phyloP scores from a whole-genome alignment of 1,284 basidiomycete species.

The Sanguinoderma infundibulare region DNA sequence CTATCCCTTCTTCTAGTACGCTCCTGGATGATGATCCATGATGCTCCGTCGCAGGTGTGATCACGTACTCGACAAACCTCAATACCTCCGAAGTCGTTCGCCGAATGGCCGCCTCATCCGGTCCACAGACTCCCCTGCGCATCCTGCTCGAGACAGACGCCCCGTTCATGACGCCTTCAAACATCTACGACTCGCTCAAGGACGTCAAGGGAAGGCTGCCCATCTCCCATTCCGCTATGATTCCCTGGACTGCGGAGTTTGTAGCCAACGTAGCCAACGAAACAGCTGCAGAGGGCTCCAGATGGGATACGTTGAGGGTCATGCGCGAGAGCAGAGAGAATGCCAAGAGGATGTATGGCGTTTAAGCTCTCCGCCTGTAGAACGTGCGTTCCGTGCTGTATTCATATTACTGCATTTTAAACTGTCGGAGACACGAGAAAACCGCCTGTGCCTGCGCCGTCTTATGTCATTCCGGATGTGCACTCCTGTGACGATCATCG shows the following conservation, averaged over 20 bases:
- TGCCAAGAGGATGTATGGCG: constrained; percentile 64
- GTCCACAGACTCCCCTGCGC: constrained; percentile 43
- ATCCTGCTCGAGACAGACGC: constrained; percentile 84
- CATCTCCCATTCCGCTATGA: constrained; percentile 77
- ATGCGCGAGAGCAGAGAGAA: constrained; percentile 70
- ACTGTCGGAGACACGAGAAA: too few species aligned
- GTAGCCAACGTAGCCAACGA: constrained; percentile 57
- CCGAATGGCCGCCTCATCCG: constrained; percentile 44
- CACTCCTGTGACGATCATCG: too few species aligned
- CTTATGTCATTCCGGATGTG: too few species aligned
- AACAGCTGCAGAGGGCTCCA: constrained; percentile 14
- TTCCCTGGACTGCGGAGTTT: constrained; percentile 83
- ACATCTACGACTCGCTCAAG: constrained; percentile 63
- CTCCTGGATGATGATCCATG: not conserved
- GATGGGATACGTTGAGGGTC: constrained; percentile 60
- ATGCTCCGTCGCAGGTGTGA: constrained; percentile 57
- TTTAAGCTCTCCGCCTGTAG: constrained; percentile 38
- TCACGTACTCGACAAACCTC: constrained; percentile 73
- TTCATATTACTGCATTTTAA: not conserved
- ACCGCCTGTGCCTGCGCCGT: too few species aligned
- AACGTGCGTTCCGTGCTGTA: too few species aligned
- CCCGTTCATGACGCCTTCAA: constrained; percentile 81
- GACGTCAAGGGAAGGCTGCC: constrained; percentile 64
- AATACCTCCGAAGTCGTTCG: constrained; percentile 68
- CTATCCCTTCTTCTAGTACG: not conserved